These are phyloP conservation scores for Euryodendron excelsum DNA, from an alignment of 148 eudicot species.

Conservation along the genomic window DNA sequence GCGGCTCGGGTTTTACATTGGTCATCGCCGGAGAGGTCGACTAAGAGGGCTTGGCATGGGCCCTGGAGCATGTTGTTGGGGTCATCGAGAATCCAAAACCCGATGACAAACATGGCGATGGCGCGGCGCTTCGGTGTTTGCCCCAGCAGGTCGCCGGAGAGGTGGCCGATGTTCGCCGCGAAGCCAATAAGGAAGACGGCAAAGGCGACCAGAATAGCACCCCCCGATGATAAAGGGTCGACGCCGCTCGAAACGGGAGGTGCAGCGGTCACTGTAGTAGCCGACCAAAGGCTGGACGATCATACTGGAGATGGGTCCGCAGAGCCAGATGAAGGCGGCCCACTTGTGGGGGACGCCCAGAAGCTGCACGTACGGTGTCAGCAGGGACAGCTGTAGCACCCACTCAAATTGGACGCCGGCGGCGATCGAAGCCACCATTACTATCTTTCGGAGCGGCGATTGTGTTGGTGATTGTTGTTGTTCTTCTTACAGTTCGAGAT, in stretches of 20 bases:
- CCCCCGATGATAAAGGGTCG: constrained; percentile 68
- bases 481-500: too few relatives aligned
- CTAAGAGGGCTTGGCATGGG: constrained; percentile 68
- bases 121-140: constrained; percentile 49
- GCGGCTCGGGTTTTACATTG: constrained; percentile 42
- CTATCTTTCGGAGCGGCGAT: constrained; percentile 29
- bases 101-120: constrained; percentile 55
- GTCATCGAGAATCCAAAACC: constrained; percentile 87
- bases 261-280: constrained; percentile 53
- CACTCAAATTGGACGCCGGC: constrained; percentile 87
- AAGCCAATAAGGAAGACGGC: constrained; percentile 68
- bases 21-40: constrained; percentile 49
- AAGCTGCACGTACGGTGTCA: constrained; percentile 71
- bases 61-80: constrained; percentile 75
- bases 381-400: constrained; percentile 75
- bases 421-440: constrained; percentile 59
- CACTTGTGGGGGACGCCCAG: constrained; percentile 61
- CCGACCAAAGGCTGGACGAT: constrained; percentile 78
- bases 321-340: constrained; percentile 74
- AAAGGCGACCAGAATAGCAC: constrained; percentile 40
- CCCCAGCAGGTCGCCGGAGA: constrained; percentile 39
- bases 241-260: constrained; percentile 55
- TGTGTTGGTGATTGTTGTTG: constrained; percentile 1
- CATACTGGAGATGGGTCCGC: constrained; percentile 80
- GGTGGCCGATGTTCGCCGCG: constrained; percentile 59